Conservation (phyloP, 192 early-diverging fungal species). For the Mortierella antarctica region DNA sequence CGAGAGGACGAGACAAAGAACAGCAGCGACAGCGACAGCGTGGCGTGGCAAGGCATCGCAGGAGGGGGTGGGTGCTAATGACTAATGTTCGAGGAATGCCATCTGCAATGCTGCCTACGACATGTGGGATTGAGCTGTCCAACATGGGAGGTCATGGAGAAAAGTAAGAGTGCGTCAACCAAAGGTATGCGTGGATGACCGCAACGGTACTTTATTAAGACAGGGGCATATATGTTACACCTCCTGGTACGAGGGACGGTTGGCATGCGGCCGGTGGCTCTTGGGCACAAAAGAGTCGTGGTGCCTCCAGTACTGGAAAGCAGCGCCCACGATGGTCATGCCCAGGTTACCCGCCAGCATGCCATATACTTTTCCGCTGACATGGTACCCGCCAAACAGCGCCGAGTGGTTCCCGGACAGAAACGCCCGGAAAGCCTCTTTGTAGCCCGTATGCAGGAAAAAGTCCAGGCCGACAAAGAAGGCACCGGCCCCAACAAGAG, state of each 20-base stretch:
- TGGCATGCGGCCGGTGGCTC: constrained; percentile 14
- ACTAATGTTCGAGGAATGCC: too few relatives aligned
- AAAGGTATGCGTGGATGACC: too few relatives aligned
- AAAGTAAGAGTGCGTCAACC: too few relatives aligned
- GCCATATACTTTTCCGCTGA: constrained; percentile 67
- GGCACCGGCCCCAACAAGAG: constrained; percentile 80
- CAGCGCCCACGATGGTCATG: constrained; percentile 70
- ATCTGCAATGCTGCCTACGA: too few relatives aligned
- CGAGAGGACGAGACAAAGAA: too few relatives aligned
- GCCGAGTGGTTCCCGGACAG: constrained; percentile 47
- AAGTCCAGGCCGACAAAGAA: constrained; percentile 83
- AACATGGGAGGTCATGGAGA: too few relatives aligned
- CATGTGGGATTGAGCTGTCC: too few relatives aligned
- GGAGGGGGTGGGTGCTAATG: too few relatives aligned
- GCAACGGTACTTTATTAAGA: neutral
- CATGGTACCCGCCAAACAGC: constrained; percentile 55
- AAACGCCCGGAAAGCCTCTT: constrained; percentile 66
- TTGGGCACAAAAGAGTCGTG: constrained; percentile 46
- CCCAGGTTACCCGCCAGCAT: constrained; percentile 78
- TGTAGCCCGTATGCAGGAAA: constrained; percentile 80
- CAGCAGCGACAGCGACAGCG: too few relatives aligned
- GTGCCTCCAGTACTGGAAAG: constrained; percentile 73
- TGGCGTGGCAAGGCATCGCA: too few relatives aligned
- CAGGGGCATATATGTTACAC: too few relatives aligned
- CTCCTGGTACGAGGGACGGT: too few relatives aligned